Evolutionary conservation across 805 yeast genomes (phyloP), one percentile per base, ranked within the genome.

Genomic region (Candida maris): DNA sequence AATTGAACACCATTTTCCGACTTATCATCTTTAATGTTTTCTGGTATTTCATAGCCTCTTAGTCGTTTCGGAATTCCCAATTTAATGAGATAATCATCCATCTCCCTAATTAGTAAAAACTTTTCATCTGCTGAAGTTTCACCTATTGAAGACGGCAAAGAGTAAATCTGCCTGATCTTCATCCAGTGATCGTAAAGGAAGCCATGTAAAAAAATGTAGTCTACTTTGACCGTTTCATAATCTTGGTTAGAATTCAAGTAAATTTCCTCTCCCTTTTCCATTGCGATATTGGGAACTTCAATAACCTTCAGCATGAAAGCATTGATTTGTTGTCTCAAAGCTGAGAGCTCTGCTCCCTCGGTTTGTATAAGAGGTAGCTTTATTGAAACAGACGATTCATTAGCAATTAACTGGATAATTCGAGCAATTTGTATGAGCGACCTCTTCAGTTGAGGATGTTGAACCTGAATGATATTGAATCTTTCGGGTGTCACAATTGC

Each of bases 401-500:
- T 91, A 1, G 95, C 96, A 64, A 89, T 75, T 46, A 82, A 77
- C 61, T 91, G 97, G 15, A 91, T 63, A 14, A 84, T 80, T 50
- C 87, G 85, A 2, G 95, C 96, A 22, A 89, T 58, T 37, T 85
- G 79, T 37, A 89, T 77, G 34, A 85, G 70, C 0, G 86, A 75
- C 45, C 95, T 71, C 43, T 87, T 62, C 31, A 56, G 47, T 6
- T 38, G 44, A n/a, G 42, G 35, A 4, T 51, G 40, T 8, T 32
- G 23, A 1, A 34, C 24, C 7, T 43, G 19, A 2, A 49, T 39
- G 31, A 62, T 54, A 17, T 50, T 51, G 23, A 49, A 70, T 5
- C 81, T 69, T 39, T 85, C 95, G 0, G 97, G 97, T 22, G 87
- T 79, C 10, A 89, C 89, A 48, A 89, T 79, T 0, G 95, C 95